phyloP scores from a whole-genome alignment of 108 stramenopile species.

The Nannochloropsis salina region DNA sequence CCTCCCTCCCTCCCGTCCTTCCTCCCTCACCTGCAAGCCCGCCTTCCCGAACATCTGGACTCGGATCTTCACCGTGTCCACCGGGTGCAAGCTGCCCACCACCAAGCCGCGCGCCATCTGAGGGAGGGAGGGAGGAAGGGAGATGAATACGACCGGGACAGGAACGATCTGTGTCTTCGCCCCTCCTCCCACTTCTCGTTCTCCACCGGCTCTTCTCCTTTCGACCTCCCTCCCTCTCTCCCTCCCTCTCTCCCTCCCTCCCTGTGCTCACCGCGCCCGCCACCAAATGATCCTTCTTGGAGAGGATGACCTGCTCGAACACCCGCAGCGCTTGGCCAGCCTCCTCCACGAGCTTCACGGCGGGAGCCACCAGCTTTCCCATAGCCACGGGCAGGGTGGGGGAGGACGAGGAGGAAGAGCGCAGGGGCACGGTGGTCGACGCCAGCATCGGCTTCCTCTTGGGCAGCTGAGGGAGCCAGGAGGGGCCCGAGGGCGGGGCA shows the following conservation, averaged over 20 bases:
- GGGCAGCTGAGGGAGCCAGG: too few species aligned
- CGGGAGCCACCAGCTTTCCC: background rate
- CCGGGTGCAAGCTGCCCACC: background rate
- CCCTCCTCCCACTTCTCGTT: background rate
- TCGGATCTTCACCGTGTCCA: background rate
- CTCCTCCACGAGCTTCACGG: background rate
- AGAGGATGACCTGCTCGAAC: background rate
- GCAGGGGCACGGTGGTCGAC: too few species aligned
- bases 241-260: background rate
- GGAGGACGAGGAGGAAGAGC: slow-evolving; percentile 17
- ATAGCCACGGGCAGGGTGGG: background rate
- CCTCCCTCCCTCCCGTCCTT: background rate
- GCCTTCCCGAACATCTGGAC: slow-evolving; percentile 9
- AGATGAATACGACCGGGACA: background rate
- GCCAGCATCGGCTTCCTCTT: too few species aligned
- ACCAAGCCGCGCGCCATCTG: background rate
- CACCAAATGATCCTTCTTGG: background rate
- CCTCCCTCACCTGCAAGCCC: background rate
- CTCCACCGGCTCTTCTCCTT: too few species aligned
- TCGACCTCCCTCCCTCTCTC: background rate
- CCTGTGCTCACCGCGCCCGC: background rate
- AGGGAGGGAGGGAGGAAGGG: slow-evolving; percentile 17
- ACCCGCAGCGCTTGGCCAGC: background rate
- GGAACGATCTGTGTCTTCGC: background rate
- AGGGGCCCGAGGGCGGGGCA: too few species aligned